Evolutionary conservation across 2,329 filamentous ascomycete species (phyloP).

Genomic region (Tolypocladium endophyticum): DNA sequence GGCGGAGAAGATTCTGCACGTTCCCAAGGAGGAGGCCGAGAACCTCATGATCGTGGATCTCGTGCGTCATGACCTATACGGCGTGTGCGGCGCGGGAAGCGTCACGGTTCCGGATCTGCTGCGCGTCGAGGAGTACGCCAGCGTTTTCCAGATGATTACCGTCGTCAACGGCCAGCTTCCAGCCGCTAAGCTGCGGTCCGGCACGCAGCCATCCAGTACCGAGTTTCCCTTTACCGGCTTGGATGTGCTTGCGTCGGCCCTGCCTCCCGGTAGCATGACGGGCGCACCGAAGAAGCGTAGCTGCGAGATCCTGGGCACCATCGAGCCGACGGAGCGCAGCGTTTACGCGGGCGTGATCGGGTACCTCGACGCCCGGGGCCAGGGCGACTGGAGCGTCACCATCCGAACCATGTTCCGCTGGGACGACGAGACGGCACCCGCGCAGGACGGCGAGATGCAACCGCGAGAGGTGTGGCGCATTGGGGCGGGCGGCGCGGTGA

Average conservation of each 20-base stretch:
- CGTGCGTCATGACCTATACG: conserved; percentile 85
- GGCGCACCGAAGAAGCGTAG: conserved; percentile 90
- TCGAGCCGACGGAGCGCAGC: conserved; percentile 59
- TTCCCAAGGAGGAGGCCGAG: conserved; percentile 86
- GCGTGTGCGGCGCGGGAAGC: conserved; percentile 64
- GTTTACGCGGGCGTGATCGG: conserved; percentile 85
- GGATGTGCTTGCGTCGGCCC: conserved; percentile 63
- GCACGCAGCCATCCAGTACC: conserved; percentile 4
- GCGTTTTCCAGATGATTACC: conserved; percentile 84
- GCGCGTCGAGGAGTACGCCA: conserved; percentile 82
- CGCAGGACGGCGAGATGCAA: conserved; percentile 16
- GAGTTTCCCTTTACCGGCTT: conserved; percentile 45
- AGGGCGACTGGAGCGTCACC: conserved; percentile 82
- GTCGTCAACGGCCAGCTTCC: conserved; percentile 65
- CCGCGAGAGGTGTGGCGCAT: conserved; percentile 61
- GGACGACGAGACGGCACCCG: conserved; percentile 43
- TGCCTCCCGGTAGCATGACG: conserved; percentile 93
- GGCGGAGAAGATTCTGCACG: conserved; percentile 61
- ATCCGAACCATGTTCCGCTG: conserved; percentile 74
- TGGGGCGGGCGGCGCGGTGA: conserved; percentile 85
- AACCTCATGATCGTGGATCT: conserved; percentile 98
- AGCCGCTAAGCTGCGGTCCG: conserved; percentile 3
- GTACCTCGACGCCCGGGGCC: conserved; percentile 77
- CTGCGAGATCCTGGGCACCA: conserved; percentile 65
- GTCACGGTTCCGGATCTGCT: conserved; percentile 71